Evolutionary conservation across 2,329 filamentous ascomycete species (phyloP).

Genomic region (Cercospora sesami): DNA sequence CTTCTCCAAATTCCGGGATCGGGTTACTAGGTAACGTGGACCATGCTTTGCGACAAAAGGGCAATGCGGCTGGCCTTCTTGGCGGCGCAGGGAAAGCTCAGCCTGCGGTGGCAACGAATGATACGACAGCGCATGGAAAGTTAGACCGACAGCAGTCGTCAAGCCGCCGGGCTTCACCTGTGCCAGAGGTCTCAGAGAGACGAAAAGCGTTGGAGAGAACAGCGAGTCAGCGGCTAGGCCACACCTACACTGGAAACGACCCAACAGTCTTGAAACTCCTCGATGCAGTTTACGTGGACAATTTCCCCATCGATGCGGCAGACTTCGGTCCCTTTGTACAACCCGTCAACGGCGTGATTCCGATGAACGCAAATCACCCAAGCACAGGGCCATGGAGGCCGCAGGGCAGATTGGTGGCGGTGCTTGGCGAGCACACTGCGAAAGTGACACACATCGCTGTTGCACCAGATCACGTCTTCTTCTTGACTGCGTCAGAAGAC

Average conservation of each 20-base stretch:
- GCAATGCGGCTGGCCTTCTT: conserved; percentile 62
- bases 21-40: conserved; percentile 37
- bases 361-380: conserved; percentile 43
- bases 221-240: conserved; percentile 42
- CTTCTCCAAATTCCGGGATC: conserved; percentile 39
- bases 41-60: conserved; percentile 48
- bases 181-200: conserved; percentile 33
- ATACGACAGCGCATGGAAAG: conserved; percentile 64
- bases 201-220: conserved; percentile 22
- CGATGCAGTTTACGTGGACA: conserved; percentile 77
- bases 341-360: conserved; percentile 53
- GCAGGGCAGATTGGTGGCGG: conserved; percentile 77
- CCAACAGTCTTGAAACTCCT: conserved; percentile 64
- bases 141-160: conserved; percentile 54
- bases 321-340: conserved; percentile 79
- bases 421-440: conserved; percentile 82
- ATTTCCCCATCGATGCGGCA: conserved; percentile 60
- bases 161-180: conserved; percentile 31
- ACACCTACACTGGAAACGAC: conserved; percentile 81
- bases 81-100: conserved; percentile 59
- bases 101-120: conserved; percentile 65
- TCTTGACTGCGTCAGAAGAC: conserved; percentile 90
- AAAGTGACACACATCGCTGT: conserved; percentile 78
- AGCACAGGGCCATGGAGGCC: conserved; percentile 74
- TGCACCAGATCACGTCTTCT: conserved; percentile 90